Evolutionary conservation across 495 filamentous ascomycete genomes (phyloP), one percentile per base, ranked within the genome.

Genomic region (Aspergillus bridgeri): DNA sequence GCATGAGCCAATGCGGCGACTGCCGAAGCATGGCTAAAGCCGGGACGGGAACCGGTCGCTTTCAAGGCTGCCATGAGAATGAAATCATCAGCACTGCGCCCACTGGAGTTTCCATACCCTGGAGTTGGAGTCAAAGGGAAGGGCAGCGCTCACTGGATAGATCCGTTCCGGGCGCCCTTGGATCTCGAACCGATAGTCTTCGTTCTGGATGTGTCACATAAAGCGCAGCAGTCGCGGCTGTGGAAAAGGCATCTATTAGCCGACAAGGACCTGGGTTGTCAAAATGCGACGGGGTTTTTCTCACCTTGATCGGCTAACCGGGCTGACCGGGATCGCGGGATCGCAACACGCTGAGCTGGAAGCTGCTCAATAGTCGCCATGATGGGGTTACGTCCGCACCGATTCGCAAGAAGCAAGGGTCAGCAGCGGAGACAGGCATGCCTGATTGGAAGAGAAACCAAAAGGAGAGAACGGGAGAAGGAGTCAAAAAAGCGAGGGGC

Each of bases 1-100:
- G 84, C 78, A 78, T 90, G 88, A 23, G 89, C 89, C 18, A 94
- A 75, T 45, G 90, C 91, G 38, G 87, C 84, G 51, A 83, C 83
- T 20, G 89, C 90, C 45, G 89, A 89, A 27, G 86, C 83, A 53
- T 81, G 79, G 49, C 84, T 79, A 62, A 92, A 78, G 23, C 89
- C 89, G 43, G 79, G 67, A 20, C 89, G 86, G 58, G 76, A 91
- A 58, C 89, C 85, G 51, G 82, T 77, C 19, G 84, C 79, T 60
- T 80, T 81, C 57, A 88, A 85, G 70, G 84, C 87, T 62, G 42
- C 18, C 22, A 27, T 9, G 17, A 17, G 20, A 25, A 20, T 25
- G 29, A 13, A 13, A 50, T 21, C 48, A 7, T 47, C 44, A 19
- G 11, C 9, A 19, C 21, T 47, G 7, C 19, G n/a, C 21, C 9